phyloP scores from a whole-genome alignment of 768 basidiomycete genomes.

The Termitomyces sp. region DNA sequence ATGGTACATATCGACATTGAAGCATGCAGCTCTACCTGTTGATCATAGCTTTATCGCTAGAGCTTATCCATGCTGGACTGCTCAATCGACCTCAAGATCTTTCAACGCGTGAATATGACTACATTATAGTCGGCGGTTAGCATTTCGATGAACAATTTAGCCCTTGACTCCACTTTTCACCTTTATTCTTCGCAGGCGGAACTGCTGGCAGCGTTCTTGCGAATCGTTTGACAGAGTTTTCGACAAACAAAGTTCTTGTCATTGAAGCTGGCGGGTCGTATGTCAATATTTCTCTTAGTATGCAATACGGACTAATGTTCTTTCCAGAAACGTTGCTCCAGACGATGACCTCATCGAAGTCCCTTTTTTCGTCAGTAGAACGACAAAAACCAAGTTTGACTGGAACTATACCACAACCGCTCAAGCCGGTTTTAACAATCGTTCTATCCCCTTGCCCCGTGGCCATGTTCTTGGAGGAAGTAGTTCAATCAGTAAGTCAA shows the following conservation, averaged over 20 bases:
- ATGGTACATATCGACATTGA: not conserved
- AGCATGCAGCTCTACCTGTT: not conserved
- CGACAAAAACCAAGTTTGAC: constrained; percentile 18
- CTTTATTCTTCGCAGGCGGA: not conserved
- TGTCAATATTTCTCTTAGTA: not conserved
- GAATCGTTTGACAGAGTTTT: constrained; percentile 9
- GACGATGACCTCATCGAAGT: constrained; percentile 5
- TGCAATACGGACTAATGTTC: not conserved
- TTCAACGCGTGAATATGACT: constrained; percentile 1
- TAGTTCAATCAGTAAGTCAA: constrained; percentile 26
- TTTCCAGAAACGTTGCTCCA: constrained; percentile 3
- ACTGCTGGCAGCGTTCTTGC: constrained; percentile 14
- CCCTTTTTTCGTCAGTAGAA: constrained; percentile 12
- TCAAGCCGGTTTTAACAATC: constrained; percentile 24
- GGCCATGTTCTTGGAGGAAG: constrained; percentile 31
- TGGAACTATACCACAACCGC: constrained; percentile 32
- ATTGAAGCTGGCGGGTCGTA: constrained; percentile 15
- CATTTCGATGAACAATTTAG: not conserved
- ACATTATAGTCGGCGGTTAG: constrained; percentile 10
- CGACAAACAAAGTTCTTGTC: constrained; percentile 2
- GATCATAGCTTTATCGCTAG: not conserved
- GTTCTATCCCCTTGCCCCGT: constrained; percentile 21
- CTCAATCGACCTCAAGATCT: constrained; percentile 5
- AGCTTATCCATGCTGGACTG: constrained; percentile 4
- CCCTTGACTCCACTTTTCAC: not conserved